Conservation (phyloP, 108 stramenopile genomes). For the Nitzschia sp. region DNA sequence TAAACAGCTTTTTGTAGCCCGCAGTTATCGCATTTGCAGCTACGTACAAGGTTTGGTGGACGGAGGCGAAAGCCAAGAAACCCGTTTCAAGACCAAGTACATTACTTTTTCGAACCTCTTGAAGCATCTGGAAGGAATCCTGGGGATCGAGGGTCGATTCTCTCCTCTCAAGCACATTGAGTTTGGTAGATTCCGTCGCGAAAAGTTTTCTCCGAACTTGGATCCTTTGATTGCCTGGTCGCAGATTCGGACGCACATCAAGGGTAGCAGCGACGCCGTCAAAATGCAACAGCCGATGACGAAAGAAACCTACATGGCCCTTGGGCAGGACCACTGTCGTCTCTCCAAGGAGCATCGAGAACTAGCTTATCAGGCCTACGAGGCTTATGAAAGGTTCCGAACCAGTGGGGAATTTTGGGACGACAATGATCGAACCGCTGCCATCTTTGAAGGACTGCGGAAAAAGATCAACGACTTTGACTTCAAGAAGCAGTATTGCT, state of each 20-base stretch:
- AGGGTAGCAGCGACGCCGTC: constrained; percentile 65
- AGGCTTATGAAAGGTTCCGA: constrained; percentile 40
- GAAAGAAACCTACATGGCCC: constrained; percentile 43
- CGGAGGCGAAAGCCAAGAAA: background rate
- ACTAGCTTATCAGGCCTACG: constrained; percentile 39
- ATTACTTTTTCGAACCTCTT: background rate
- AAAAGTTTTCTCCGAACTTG: constrained; percentile 21
- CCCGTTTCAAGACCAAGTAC: constrained; percentile 27
- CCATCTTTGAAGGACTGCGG: background rate
- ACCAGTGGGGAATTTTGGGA: constrained; percentile 47
- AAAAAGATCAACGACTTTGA: background rate
- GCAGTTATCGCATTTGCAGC: constrained; percentile 38
- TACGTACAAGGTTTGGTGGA: constrained; percentile 47
- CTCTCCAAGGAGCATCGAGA: constrained; percentile 31
- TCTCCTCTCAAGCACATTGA: constrained; percentile 21
- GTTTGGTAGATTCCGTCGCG: constrained; percentile 39
- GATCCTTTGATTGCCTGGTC: constrained; percentile 58
- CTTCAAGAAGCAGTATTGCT: background rate
- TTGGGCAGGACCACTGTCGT: constrained; percentile 51
- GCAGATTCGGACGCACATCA: constrained; percentile 58
- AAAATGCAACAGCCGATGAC: constrained; percentile 20
- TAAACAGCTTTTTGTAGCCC: constrained; percentile 54
- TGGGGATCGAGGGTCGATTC: background rate
- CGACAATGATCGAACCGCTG: constrained; percentile 47
- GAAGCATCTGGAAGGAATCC: background rate